Evolutionary conservation across 441 rosid species (phyloP), one percentile per base, ranked within the genome.

Genomic region (Populus hybrid): DNA sequence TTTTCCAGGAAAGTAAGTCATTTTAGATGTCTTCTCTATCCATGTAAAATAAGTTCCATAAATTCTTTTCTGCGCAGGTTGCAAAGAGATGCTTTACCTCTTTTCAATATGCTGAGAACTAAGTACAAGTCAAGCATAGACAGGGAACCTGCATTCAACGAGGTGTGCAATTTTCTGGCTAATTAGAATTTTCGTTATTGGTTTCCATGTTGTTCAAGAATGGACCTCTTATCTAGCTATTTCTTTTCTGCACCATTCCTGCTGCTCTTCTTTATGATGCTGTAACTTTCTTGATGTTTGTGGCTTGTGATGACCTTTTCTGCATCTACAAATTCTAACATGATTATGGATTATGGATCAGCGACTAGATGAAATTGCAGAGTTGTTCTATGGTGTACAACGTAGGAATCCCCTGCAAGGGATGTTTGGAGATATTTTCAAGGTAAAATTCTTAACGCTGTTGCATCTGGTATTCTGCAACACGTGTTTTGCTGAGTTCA

Each of bases 71-170:
- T 5, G 32, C 82, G 77, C 94, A 96, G 98, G 84, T 75, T 96
- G 90, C 86, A 89, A 88, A 92, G 95, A 85, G 98, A 92, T 83
- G 97, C 99, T n/a, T 83, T 90, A 75, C 98, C 98, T 18, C 97
- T 96, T 74, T 96, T 96, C 86, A 91, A 88, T 73, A 90, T 89
- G 97, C 79, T 94, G 89, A 92, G 93, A 86, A 85, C 78, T 68
- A 89, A 85, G 79, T 92, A 82, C 87, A 94, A 84, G 86, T 63
- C 94, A 26, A 85, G 91, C 82, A 79, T 90, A 84, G 97, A 94
- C 79, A 83, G 95, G 79, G 99, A 95, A 66, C 94, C 93, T n/a
- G 81, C 89, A 76, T 92, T 95, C 69, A 79, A 80, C 67, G 97
- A 94, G 97, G 99, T 93, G 70, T 34, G 67, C 69, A 26, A 7